Evolutionary conservation across 352 stramenopile species (phyloP).

Genomic region (Pythium volutum): DNA sequence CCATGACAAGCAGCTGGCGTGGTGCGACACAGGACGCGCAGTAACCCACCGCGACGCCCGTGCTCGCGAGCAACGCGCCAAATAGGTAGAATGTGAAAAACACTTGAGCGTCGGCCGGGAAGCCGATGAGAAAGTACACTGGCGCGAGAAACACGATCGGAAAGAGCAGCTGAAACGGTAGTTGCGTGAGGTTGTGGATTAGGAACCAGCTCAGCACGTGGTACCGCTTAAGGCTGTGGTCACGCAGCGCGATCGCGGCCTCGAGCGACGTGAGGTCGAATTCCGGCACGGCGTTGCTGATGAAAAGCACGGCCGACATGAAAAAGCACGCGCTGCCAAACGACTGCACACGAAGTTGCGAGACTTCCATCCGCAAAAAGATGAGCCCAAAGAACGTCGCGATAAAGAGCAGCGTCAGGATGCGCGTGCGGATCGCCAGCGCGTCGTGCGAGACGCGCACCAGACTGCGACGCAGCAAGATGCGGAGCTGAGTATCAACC

Average conservation of each 20-base stretch:
- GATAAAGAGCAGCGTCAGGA: conserved; percentile 24
- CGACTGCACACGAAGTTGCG: conserved; percentile 46
- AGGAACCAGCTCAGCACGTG: conserved; percentile 28
- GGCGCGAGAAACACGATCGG: conserved; percentile 25
- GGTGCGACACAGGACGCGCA: conserved; percentile 4
- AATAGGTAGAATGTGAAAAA: conserved; percentile 32
- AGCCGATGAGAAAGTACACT: conserved; percentile 34
- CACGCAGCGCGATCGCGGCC: conserved; percentile 22
- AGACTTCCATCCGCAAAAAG: conserved; percentile 27
- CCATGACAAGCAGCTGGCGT: neutral
- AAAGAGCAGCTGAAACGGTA: conserved; percentile 25
- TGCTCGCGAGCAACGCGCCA: conserved; percentile 23
- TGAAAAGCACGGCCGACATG: conserved; percentile 2
- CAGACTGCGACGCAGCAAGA: conserved; percentile 20
- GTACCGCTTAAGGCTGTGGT: conserved; percentile 26
- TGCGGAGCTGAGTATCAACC: neutral
- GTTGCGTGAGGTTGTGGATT: conserved; percentile 28
- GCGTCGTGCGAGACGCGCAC: conserved; percentile 21
- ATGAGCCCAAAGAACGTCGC: conserved; percentile 28
- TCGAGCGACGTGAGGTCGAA: conserved; percentile 25
- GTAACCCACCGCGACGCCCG: conserved; percentile 19
- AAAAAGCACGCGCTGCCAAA: conserved; percentile 45
- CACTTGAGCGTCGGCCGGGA: conserved; percentile 17
- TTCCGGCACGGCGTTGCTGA: conserved; percentile 23
- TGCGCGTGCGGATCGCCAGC: conserved; percentile 21